These are phyloP conservation scores for Podila verticillata DNA, from an alignment of 192 early-diverging fungal genomes.

Conservation along the genomic window DNA sequence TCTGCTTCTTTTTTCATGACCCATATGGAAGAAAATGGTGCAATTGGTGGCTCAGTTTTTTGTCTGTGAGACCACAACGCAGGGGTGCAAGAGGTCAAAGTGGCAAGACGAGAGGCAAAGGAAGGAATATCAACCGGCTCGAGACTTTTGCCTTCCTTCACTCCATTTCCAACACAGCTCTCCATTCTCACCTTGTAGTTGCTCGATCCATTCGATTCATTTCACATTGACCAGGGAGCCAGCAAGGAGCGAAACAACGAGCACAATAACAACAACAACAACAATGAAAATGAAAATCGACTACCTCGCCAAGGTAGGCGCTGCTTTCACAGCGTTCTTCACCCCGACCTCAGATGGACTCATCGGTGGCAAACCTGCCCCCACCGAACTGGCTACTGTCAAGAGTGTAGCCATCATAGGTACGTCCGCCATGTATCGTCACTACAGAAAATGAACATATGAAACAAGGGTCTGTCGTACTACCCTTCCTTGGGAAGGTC, in stretches of 20 bases:
- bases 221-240: not conserved
- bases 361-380: not conserved
- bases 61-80: no score
- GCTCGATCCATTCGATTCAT: not conserved
- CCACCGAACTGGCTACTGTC: conserved; percentile 20
- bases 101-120: no score
- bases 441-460: not conserved
- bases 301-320: conserved; percentile 43
- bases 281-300: conserved; percentile 23
- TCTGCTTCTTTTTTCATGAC: no score
- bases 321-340: conserved; percentile 38
- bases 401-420: conserved; percentile 60
- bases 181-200: not conserved
- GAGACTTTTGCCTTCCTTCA: no score
- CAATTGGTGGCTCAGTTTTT: no score
- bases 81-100: no score
- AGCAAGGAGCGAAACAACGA: no score
- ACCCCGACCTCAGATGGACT: conserved; percentile 10
- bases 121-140: no score
- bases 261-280: not conserved
- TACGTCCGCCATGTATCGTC: not conserved
- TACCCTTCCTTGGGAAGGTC: not conserved
- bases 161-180: not conserved
- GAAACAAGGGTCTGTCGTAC: not conserved
- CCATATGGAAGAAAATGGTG: no score